Evolutionary conservation across 2,329 filamentous ascomycete genomes (phyloP), one percentile per base, ranked within the genome.

Genomic region (Scleromitrula shiraiana): DNA sequence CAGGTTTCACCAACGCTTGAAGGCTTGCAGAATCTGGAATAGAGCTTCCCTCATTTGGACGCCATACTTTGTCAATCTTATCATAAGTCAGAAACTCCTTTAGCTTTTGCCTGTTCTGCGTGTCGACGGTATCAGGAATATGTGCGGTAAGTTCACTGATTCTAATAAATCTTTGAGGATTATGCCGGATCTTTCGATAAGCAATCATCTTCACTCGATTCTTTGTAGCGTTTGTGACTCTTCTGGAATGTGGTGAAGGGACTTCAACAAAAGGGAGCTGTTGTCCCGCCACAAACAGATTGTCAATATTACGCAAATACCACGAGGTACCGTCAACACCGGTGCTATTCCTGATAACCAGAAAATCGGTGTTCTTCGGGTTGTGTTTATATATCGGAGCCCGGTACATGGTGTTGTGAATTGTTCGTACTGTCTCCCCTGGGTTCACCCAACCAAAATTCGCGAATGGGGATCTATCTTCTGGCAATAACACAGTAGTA

Each of bases 141-240:
- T 98, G 93, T 37, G 82, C 85, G 2, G 90, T 96, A 30, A 98
- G 85, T 59, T 91, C 87, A n/a, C 79, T 80, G 14, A 95, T 78
- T 19, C 82, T 82, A 20, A 89, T 77, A 37, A 80, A 76, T 51
- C 82, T 72, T 22, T 83, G 78, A 15, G 79, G 73, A 59, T 83
- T 88, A 59, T 87, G 86, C 53, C 83, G 78, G 59, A 95, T 87
- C 64, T 95, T 82, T 42, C 93, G 85, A 65, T 88, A 96, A 0
- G 89, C 86, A 32, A 98, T 82, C 83, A 96, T 96, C 71, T 93
- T 95, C 67, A 98, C 82, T 29, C 93, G 82, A 66, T 93, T 95
- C 72, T 98, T 98, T 29, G 88, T 84, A n/a, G 91, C 89, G 49
- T 94, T 95, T 0, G 93, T 98, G 24, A 97, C 91, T 65, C 93